Evolutionary conservation across 345 rosid genomes (phyloP).

Genomic region (Citrus mangshanensis): DNA sequence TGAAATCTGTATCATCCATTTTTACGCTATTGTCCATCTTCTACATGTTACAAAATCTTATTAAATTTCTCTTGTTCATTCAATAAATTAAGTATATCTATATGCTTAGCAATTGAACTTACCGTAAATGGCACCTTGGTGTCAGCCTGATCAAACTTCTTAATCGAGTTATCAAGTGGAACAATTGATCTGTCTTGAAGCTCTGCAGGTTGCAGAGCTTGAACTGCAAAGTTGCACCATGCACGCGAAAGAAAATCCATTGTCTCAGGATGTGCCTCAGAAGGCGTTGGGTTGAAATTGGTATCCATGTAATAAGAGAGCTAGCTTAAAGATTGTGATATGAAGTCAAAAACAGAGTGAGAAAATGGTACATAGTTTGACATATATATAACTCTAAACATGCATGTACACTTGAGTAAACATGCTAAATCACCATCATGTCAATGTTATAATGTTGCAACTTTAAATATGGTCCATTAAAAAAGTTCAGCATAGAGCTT

Average conservation of each 20-base stretch:
- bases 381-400: constrained; percentile 17
- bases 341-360: constrained; percentile 11
- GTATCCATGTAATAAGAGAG: constrained; percentile 29
- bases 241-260: constrained; percentile 86
- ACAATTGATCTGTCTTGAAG: constrained; percentile 43
- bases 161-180: constrained; percentile 37
- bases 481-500: not conserved
- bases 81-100: not conserved
- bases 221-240: constrained; percentile 92
- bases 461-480: constrained; percentile 9
- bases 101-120: constrained; percentile 19
- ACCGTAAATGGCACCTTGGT: constrained; percentile 44
- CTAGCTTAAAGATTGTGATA: constrained; percentile 11
- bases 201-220: constrained; percentile 62
- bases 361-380: constrained; percentile 2
- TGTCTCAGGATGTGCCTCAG: constrained; percentile 87
- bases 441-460: constrained; percentile 5
- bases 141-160: constrained; percentile 39
- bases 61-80: not conserved
- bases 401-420: constrained; percentile 1
- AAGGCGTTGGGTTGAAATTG: constrained; percentile 43
- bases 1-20: constrained; percentile 65
- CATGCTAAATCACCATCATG: constrained; percentile 11
- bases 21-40: constrained; percentile 50
- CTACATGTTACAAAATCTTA: constrained; percentile 23